phyloP scores from a whole-genome alignment of 2,329 filamentous ascomycete species.

The Phialophora macrospora region DNA sequence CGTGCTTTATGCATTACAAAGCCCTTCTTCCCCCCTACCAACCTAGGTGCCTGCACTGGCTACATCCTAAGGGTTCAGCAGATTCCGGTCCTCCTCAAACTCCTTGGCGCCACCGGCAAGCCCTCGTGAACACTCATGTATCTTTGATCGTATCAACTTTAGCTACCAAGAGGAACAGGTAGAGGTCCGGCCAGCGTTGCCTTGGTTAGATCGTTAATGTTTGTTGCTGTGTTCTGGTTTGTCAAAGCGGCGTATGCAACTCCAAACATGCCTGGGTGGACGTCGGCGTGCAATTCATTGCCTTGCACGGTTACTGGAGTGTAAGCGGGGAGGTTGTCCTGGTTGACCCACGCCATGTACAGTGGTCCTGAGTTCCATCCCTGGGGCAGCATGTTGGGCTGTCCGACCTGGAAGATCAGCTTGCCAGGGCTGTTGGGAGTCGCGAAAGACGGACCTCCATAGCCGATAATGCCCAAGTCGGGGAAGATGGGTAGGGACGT shows the following conservation, averaged over 20 bases:
- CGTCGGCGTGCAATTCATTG: slow-evolving; percentile 30
- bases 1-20: slow-evolving; percentile 11
- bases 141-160: background rate
- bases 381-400: slow-evolving; percentile 27
- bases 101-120: slow-evolving; percentile 14
- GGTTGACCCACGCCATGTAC: slow-evolving; percentile 39
- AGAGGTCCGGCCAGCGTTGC: slow-evolving; percentile 31
- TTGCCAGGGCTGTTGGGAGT: slow-evolving; percentile 30
- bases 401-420: slow-evolving; percentile 33
- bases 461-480: slow-evolving; percentile 30
- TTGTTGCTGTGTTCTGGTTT: slow-evolving; percentile 33
- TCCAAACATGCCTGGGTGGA: slow-evolving; percentile 37
- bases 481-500: slow-evolving; percentile 26
- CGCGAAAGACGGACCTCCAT: slow-evolving; percentile 26
- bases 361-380: slow-evolving; percentile 28
- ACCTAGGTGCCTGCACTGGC: background rate
- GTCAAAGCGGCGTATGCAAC: slow-evolving; percentile 37
- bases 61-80: slow-evolving; percentile 4
- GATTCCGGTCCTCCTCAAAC: slow-evolving; percentile 3
- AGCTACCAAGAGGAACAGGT: slow-evolving; percentile 25
- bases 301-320: slow-evolving; percentile 32
- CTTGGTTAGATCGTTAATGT: slow-evolving; percentile 29
- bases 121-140: slow-evolving; percentile 14
- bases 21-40: background rate
- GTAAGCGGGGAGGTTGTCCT: slow-evolving; percentile 38